Percentiles rank a stretch among this genome's conserved stretches.
phyloP scores from a whole-genome alignment of 228 moss, liverwort and hornwort genomes.

The Sphagnum fallax region DNA sequence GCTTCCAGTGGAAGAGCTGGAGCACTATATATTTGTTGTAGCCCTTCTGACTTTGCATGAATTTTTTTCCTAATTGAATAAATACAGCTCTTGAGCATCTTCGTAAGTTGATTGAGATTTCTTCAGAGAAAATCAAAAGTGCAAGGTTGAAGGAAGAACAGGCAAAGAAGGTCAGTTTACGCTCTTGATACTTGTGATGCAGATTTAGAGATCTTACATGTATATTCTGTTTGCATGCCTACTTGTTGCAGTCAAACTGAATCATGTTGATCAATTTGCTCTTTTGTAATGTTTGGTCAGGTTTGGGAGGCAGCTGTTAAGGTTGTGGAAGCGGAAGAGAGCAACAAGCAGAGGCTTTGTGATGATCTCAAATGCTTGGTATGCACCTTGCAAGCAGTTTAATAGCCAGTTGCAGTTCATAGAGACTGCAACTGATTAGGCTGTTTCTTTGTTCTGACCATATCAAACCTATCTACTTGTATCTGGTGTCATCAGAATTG shows the following conservation, averaged over 20 bases:
- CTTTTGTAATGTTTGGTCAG: constrained; percentile 21
- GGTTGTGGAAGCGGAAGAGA: constrained; percentile 67
- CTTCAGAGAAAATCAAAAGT: constrained; percentile 92
- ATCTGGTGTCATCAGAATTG: background rate
- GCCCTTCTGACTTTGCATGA: background rate
- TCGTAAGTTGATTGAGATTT: constrained; percentile 82
- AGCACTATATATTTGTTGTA: too few species aligned
- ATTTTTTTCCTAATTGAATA: background rate
- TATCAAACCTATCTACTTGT: background rate
- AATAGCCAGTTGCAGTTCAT: too few species aligned
- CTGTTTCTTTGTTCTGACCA: background rate
- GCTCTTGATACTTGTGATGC: background rate
- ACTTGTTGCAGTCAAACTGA: background rate
- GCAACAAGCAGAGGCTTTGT: constrained; percentile 76
- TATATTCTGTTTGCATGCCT: background rate
- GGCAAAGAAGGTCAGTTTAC: constrained; percentile 64
- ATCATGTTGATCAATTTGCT: background rate
- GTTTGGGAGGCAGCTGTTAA: constrained; percentile 80
- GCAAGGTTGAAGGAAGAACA: constrained; percentile 92
- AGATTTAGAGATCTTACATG: too few species aligned
- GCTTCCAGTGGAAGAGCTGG: too few species aligned
- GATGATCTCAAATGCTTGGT: constrained; percentile 95
- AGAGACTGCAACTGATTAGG: background rate
- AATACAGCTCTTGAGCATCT: constrained; percentile 95
- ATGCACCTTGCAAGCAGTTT: constrained; percentile 4